These are phyloP conservation scores for Calophaca sinica DNA, from an alignment of 306 rosid genomes.

Conservation along the genomic window DNA sequence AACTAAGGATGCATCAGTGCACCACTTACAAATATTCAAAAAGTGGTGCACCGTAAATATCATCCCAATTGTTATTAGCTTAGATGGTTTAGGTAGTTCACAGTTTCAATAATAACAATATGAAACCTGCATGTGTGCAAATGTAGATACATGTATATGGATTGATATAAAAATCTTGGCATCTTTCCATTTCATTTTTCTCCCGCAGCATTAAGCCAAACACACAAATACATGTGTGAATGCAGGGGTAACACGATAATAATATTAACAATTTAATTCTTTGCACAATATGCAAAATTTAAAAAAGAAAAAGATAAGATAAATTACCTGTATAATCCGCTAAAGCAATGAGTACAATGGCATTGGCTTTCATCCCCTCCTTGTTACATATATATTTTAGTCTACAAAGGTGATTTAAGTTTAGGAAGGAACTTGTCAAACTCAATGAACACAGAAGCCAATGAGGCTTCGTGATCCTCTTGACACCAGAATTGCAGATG, in stretches of 20 bases:
- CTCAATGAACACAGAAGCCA: conserved; percentile 24
- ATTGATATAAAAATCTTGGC: background rate
- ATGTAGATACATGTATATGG: background rate
- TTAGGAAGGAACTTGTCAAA: conserved; percentile 24
- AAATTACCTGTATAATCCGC: conserved; percentile 83
- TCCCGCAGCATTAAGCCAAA: background rate
- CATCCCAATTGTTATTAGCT: background rate
- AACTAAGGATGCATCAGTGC: background rate
- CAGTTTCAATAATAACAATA: conserved; percentile 1
- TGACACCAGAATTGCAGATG: too few species aligned
- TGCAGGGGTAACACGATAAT: background rate
- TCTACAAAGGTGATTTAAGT: conserved; percentile 53
- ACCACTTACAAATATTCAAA: conserved; percentile 9
- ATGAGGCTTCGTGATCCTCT: too few species aligned
- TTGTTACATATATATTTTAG: conserved; percentile 88
- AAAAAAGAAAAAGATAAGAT: conserved; percentile 34
- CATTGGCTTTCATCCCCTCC: conserved; percentile 84
- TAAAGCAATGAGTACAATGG: conserved; percentile 81
- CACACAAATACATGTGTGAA: conserved; percentile 6
- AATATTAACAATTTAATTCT: conserved; percentile 24
- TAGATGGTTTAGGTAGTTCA: background rate
- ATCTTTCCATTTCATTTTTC: background rate
- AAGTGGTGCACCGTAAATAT: background rate
- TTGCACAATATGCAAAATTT: conserved; percentile 31
- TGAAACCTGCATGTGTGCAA: background rate